phyloP scores from a whole-genome alignment of 192 early-diverging fungal species.

The Geranomyces michiganensis region DNA sequence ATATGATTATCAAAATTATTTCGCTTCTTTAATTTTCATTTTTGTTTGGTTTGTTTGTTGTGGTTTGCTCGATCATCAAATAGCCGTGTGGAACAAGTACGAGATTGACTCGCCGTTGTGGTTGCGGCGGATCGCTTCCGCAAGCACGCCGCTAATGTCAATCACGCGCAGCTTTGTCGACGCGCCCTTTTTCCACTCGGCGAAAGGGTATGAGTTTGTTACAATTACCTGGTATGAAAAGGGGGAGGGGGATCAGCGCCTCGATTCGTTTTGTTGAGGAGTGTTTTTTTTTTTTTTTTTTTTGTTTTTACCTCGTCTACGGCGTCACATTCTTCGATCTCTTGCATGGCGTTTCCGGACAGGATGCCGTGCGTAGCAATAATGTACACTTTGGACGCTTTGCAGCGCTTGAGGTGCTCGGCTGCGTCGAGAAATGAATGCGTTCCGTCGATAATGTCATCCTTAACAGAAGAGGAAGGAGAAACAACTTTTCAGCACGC shows the following conservation, averaged over 20 bases:
- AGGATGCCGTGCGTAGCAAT: constrained; percentile 95
- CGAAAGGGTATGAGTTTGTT: constrained; percentile 88
- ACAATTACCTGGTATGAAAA: constrained; percentile 61
- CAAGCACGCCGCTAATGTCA: constrained; percentile 87
- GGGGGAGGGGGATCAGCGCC: too few species aligned
- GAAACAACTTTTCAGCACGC: neutral
- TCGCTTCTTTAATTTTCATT: too few species aligned
- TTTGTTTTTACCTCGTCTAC: constrained; percentile 64
- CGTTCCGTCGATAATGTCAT: constrained; percentile 93
- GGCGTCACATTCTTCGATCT: constrained; percentile 80
- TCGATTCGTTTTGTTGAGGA: too few species aligned
- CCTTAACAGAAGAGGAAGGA: constrained; percentile 45
- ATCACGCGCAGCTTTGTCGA: constrained; percentile 82
- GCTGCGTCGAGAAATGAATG: constrained; percentile 92
- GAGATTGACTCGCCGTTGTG: constrained; percentile 95
- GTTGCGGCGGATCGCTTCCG: constrained; percentile 90
- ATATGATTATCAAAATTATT: too few species aligned
- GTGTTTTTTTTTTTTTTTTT: too few species aligned
- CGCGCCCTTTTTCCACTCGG: constrained; percentile 65
- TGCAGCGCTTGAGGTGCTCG: constrained; percentile 82
- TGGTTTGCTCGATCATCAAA: too few species aligned
- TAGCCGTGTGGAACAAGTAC: constrained; percentile 71
- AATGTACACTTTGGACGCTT: constrained; percentile 83
- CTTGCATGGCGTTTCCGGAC: constrained; percentile 80
- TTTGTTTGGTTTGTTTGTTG: too few species aligned